Evolutionary conservation across 139 green algal genomes (phyloP), one percentile per base, ranked within the genome.

Genomic region (Eudorina sp.): DNA sequence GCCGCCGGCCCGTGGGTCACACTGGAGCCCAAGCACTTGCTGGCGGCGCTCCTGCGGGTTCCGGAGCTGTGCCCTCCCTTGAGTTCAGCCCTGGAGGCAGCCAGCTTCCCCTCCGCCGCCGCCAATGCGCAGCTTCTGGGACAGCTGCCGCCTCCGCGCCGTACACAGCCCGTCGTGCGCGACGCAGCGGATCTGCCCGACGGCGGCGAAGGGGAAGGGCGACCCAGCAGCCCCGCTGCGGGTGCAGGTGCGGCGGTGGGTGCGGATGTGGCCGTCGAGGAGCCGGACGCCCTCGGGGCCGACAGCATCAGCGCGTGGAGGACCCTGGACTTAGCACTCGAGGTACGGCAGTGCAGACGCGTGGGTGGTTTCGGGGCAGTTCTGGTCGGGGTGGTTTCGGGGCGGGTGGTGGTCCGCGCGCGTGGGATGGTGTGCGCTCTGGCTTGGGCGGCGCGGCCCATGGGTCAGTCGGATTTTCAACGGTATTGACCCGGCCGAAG

Each of bases 21-120:
- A 13, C 27, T 77, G 25, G 81, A 88, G 72, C 51, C 88, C 0
- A 53, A 82, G 72, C 53, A 84, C 55, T 72, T 91, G 80, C 80
- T 91, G n/a, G 79, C 72, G 21, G 69, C 70, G 19, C 72, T 88
- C 36, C 40, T 91, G 68, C 68, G 31, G 23, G 3, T 8, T 7
- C 41, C 55, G 3, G 66, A 40, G 6, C 29, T 34, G 78, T 38
- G 69, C 69, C 40, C 48, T 14, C 3, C 72, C 53, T 27, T 73
- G 45, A 8, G 4, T 31, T 38, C 46, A 7, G 60, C 55, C n/a
- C 51, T 69, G 2, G 68, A 8, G 9, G 7, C 13, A 23, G 21
- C 19, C 41, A 9, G 25, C 41, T 53, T 79, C 23, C 31, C 68
- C 0, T 3, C 38, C 4, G 55, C 4, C 4, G 58, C 25, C 3